phyloP scores from a whole-genome alignment of 2,329 filamentous ascomycete species.

The Phoma sp. region DNA sequence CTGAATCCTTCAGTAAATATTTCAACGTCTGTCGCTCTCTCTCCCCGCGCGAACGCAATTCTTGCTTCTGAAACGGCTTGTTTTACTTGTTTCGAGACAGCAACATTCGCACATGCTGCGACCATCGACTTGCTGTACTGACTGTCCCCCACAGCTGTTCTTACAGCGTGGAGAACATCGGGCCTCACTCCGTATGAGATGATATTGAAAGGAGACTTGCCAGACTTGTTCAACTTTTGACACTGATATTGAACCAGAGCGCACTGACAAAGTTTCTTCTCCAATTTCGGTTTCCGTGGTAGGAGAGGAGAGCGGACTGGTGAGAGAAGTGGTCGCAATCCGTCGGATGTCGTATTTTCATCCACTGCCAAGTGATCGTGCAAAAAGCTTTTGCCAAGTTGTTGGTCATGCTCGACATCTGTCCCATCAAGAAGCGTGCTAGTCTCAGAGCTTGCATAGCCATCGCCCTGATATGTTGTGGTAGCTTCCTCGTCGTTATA shows the following conservation, averaged over 20 bases:
- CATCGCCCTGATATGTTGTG: not conserved
- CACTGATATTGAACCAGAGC: constrained; percentile 23
- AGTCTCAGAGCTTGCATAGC: constrained; percentile 25
- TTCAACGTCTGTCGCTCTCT: constrained; percentile 22
- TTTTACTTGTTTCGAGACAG: constrained; percentile 16
- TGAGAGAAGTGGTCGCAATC: constrained; percentile 1
- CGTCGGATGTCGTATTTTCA: constrained; percentile 6
- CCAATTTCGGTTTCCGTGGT: not conserved
- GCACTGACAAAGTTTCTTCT: constrained; percentile 22
- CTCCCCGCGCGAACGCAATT: constrained; percentile 25
- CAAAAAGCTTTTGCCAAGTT: constrained; percentile 6
- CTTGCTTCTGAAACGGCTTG: constrained; percentile 26
- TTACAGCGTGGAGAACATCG: constrained; percentile 16
- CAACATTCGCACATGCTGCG: constrained; percentile 28
- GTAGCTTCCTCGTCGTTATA: not conserved
- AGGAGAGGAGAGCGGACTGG: not conserved
- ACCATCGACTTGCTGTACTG: constrained; percentile 27
- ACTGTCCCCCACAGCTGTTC: not conserved
- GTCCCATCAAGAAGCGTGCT: constrained; percentile 29
- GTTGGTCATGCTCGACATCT: not conserved
- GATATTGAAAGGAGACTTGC: constrained; percentile 13
- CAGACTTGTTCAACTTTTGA: constrained; percentile 3
- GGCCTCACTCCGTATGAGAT: constrained; percentile 23
- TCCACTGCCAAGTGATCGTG: constrained; percentile 8
- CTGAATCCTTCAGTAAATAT: constrained; percentile 27